Conservation (phyloP, 805 yeast species). For the Nakazawaea populi region DNA sequence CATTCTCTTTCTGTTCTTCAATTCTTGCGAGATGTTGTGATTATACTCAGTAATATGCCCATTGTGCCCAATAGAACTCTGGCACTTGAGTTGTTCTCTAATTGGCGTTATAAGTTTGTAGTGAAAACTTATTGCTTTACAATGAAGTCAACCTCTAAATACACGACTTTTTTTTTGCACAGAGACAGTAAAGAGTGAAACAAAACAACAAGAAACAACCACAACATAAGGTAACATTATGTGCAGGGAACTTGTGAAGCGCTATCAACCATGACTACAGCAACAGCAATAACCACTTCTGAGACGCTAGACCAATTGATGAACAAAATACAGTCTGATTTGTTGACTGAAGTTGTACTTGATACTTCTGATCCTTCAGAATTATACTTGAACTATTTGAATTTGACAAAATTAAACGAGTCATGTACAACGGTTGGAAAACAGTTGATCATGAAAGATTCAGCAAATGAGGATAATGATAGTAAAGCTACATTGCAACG, state of each 20-base stretch:
- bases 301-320: not conserved
- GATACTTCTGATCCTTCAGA: not conserved
- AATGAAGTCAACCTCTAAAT: not conserved
- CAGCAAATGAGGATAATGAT: not conserved
- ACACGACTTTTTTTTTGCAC: not conserved
- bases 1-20: too few relatives aligned
- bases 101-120: too few relatives aligned
- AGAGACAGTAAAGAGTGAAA: not conserved
- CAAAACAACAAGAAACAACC: too few relatives aligned
- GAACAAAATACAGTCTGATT: not conserved
- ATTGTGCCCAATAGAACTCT: too few relatives aligned
- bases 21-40: too few relatives aligned
- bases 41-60: too few relatives aligned
- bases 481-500: not conserved
- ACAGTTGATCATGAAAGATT: not conserved
- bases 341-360: not conserved
- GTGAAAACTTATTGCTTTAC: too few relatives aligned
- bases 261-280: not conserved
- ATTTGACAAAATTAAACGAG: conserved; percentile 1
- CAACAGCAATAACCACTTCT: not conserved
- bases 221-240: too few relatives aligned
- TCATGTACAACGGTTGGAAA: conserved; percentile 1
- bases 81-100: too few relatives aligned
- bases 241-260: not conserved
- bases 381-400: conserved; percentile 4